Evolutionary conservation across 768 basidiomycete species (phyloP), one percentile per base, ranked within the genome.

Genomic region (Rhizopogon vesiculosus): DNA sequence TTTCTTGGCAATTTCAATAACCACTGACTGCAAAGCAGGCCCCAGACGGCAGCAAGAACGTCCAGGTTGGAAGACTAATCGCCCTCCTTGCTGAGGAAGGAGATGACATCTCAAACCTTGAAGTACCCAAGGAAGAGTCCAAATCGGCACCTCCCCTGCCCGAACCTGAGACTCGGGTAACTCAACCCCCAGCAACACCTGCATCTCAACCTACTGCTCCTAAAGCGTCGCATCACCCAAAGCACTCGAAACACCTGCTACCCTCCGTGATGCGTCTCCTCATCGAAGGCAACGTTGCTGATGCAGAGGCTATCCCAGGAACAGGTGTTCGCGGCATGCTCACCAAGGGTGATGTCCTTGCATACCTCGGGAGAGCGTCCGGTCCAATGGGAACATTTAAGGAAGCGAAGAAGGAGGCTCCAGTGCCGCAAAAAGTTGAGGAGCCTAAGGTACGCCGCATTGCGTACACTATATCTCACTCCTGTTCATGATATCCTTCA

Each of bases 81-180:
- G 96, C 93, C 2, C 77, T 99, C 42, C 81, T 98, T 7, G 95
- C 93, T 28, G 95, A 99, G 67, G 91, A 95, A 70, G 96, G 96
- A 7, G 96, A 99, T 71, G 91, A 98, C 70, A 85, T 98, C 56
- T 85, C 93, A 51, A 86, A 88, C 65, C 81, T 98, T 44, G 79
- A 92, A 64, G 69, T 75, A 16, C 86, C 90, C 3, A 71, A 73
- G 45, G 74, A 79, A 40, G 73, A 69, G 25, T 39, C 64, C 2
- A 64, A 61, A 38, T 31, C 62, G 10, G 6, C 66, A 1, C 44
- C 59, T 64, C 49, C 45, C 68, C 12, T 51, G 68, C 38, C 59
- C 62, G 15, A 61, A 64, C 35, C 64, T 61, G 22, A 63, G 62
- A 6, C 66, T 62, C 18, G 56, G 31, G 49, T 64, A 62, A 56